Evolutionary conservation across 139 green algal species (phyloP).

Genomic region (Klebsormidium nitens): DNA sequence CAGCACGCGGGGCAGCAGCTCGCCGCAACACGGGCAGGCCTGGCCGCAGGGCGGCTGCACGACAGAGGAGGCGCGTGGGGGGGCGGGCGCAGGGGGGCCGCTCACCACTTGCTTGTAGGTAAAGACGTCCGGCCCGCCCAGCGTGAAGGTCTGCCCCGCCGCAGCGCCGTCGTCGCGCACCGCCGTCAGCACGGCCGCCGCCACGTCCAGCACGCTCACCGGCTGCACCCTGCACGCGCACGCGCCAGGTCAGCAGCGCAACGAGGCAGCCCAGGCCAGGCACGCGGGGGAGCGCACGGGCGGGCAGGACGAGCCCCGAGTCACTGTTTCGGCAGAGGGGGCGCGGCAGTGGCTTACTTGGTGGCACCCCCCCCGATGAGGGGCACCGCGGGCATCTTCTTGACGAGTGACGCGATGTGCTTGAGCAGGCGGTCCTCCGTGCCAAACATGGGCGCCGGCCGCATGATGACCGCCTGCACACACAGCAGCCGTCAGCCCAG

Average conservation of each 20-base stretch:
- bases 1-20: too few relatives aligned
- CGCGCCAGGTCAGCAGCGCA: too few relatives aligned
- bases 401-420: slow-evolving; percentile 58
- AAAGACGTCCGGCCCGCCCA: slow-evolving; percentile 78
- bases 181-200: slow-evolving; percentile 49
- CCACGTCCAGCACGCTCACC: slow-evolving; percentile 65
- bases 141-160: slow-evolving; percentile 73
- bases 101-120: slow-evolving; percentile 41
- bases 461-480: slow-evolving; percentile 52
- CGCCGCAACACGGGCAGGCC: too few relatives aligned
- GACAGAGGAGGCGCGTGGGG: neutral
- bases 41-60: too few relatives aligned
- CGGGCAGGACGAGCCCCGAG: too few relatives aligned
- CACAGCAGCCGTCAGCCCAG: slow-evolving; percentile 21
- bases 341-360: slow-evolving; percentile 19
- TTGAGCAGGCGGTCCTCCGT: slow-evolving; percentile 91
- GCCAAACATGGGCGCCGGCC: slow-evolving; percentile 70
- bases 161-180: slow-evolving; percentile 40
- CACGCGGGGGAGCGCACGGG: too few relatives aligned
- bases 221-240: slow-evolving; percentile 47
- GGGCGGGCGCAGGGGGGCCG: neutral
- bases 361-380: slow-evolving; percentile 66
- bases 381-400: slow-evolving; percentile 57
- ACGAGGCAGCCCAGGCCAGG: too few relatives aligned
- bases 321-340: too few relatives aligned